Percentiles rank a stretch among this genome's conserved stretches.
These are phyloP conservation scores for Suillus cothurnatus DNA, from an alignment of 768 basidiomycete genomes.

Conservation along the genomic window DNA sequence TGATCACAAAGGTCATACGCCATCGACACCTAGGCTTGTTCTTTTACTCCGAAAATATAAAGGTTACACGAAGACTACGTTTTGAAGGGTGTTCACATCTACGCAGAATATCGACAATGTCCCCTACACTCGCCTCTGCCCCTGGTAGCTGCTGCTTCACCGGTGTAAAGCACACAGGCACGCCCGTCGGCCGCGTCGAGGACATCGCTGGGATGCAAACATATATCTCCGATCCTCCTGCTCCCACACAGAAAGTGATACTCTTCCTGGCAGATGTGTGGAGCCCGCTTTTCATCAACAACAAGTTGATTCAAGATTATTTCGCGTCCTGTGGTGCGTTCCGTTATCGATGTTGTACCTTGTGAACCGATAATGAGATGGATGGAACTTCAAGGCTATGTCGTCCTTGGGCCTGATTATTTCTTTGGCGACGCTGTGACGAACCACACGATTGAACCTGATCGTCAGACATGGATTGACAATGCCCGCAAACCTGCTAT, in stretches of 20 bases:
- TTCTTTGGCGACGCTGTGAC: constrained; percentile 53
- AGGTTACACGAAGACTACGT: not conserved
- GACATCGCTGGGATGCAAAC: constrained; percentile 48
- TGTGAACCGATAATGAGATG: not conserved
- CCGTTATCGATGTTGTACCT: not conserved
- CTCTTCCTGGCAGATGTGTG: constrained; percentile 59
- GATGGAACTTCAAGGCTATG: constrained; percentile 46
- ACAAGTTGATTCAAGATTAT: constrained; percentile 60
- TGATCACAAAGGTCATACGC: not conserved
- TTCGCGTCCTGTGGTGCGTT: constrained; percentile 58
- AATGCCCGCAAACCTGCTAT: constrained; percentile 35
- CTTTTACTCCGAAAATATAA: not conserved
- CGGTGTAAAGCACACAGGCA: constrained; percentile 50
- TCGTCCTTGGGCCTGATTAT: constrained; percentile 61
- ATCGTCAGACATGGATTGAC: constrained; percentile 43
- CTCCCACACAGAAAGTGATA: constrained; percentile 41
- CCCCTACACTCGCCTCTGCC: constrained; percentile 38
- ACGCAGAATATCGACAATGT: constrained; percentile 4
- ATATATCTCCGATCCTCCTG: constrained; percentile 52
- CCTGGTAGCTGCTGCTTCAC: constrained; percentile 49
- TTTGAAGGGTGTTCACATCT: not conserved
- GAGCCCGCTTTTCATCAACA: constrained; percentile 56
- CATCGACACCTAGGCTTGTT: not conserved
- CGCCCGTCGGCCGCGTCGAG: constrained; percentile 42
- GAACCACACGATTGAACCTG: constrained; percentile 31